phyloP scores from a whole-genome alignment of 495 filamentous ascomycete genomes.

The Lophiotrema nucula region DNA sequence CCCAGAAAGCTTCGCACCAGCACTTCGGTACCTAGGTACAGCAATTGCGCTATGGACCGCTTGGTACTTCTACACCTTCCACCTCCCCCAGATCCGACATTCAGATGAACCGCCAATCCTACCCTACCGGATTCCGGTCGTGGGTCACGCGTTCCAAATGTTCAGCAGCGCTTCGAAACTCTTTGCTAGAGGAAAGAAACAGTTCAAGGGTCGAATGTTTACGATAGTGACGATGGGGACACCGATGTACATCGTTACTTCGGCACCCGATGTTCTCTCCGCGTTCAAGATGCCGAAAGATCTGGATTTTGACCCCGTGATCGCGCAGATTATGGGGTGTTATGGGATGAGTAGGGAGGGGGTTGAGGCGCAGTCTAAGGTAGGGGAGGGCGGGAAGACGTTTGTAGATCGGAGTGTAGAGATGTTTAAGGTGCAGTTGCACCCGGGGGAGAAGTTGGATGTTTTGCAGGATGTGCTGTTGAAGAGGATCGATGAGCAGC shows the following conservation, averaged over 20 bases:
- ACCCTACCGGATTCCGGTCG: neutral
- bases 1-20: too few relatives aligned
- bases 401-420: neutral
- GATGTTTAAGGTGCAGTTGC: constrained; percentile 26
- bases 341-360: neutral
- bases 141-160: neutral
- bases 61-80: neutral
- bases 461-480: constrained; percentile 5
- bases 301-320: constrained; percentile 8
- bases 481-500: neutral
- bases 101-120: neutral
- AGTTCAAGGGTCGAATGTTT: neutral
- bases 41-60: too few relatives aligned
- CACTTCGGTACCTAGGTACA: too few relatives aligned
- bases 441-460: constrained; percentile 25
- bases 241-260: constrained; percentile 30
- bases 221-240: neutral
- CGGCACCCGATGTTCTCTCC: constrained; percentile 26
- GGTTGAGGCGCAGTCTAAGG: neutral
- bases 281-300: constrained; percentile 27
- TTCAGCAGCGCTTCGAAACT: neutral
- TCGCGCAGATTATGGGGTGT: neutral
- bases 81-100: neutral
- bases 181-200: neutral
- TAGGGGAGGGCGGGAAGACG: neutral